These are phyloP conservation scores for Salix koriyanagi DNA, from an alignment of 345 rosid genomes.

Conservation along the genomic window DNA sequence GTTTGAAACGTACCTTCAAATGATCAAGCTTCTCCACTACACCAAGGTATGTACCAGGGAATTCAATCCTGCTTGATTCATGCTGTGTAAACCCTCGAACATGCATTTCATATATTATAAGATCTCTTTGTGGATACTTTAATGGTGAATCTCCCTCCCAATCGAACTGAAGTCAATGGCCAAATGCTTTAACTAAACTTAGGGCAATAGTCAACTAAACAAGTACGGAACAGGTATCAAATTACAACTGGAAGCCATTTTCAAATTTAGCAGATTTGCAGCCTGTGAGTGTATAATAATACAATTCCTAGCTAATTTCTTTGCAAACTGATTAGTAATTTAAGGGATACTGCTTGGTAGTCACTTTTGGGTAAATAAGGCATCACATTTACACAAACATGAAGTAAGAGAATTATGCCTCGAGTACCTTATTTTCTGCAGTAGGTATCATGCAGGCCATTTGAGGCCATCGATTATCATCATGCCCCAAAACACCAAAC, in stretches of 20 bases:
- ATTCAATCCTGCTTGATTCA: constrained; percentile 64
- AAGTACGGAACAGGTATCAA: background rate
- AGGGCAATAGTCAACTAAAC: background rate
- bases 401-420: background rate
- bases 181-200: constrained; percentile 5
- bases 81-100: constrained; percentile 88
- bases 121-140: constrained; percentile 66
- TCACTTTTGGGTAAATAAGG: background rate
- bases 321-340: no score
- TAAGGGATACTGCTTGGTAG: no score
- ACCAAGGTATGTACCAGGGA: constrained; percentile 85
- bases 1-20: constrained; percentile 55
- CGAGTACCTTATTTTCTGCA: constrained; percentile 56
- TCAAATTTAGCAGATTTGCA: background rate
- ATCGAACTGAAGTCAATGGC: constrained; percentile 63
- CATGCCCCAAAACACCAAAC: constrained; percentile 67
- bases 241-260: background rate
- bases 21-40: constrained; percentile 89
- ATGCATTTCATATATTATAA: constrained; percentile 90
- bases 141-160: constrained; percentile 96
- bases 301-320: background rate
- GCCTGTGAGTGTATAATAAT: background rate
- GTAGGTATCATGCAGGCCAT: constrained; percentile 84
- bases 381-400: background rate
- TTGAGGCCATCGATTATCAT: constrained; percentile 81